Evolutionary conservation across 805 yeast species (phyloP).

Genomic region (Scheffersomyces coipomensis): DNA sequence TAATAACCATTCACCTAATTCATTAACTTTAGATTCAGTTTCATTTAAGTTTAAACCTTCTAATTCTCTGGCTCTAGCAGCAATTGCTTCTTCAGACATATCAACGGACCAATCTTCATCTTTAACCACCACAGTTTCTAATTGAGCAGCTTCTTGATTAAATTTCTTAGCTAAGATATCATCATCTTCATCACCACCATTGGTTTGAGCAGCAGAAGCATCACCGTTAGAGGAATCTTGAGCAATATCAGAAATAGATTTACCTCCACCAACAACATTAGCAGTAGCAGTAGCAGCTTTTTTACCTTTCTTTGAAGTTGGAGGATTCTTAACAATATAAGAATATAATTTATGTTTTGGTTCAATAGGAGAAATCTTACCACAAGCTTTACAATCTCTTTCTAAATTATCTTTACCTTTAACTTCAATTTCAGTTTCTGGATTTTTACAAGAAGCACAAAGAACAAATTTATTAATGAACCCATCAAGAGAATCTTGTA

Average conservation of each 20-base stretch:
- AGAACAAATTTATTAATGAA: slow-evolving; percentile 90
- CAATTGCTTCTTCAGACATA: slow-evolving; percentile 93
- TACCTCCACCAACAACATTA: slow-evolving; percentile 84
- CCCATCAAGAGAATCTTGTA: slow-evolving; percentile 93
- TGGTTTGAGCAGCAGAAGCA: slow-evolving; percentile 33
- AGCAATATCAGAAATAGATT: slow-evolving; percentile 76
- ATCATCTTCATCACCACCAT: slow-evolving; percentile 56
- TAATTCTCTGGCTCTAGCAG: slow-evolving; percentile 84
- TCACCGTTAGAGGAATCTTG: slow-evolving; percentile 21
- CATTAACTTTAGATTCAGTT: slow-evolving; percentile 56
- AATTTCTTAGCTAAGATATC: slow-evolving; percentile 76
- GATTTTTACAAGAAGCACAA: slow-evolving; percentile 94
- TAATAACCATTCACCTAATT: slow-evolving; percentile 88
- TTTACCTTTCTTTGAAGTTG: slow-evolving; percentile 63
- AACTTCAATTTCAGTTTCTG: slow-evolving; percentile 90
- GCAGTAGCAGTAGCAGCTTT: slow-evolving; percentile 89
- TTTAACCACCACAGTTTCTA: slow-evolving; percentile 56
- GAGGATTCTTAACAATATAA: slow-evolving; percentile 87
- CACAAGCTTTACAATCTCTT: slow-evolving; percentile 98
- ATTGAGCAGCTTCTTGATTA: slow-evolving; percentile 78
- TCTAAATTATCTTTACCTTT: slow-evolving; percentile 72
- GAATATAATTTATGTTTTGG: slow-evolving; percentile 84
- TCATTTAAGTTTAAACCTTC: slow-evolving; percentile 59
- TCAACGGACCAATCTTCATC: slow-evolving; percentile 98
- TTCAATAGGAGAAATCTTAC: slow-evolving; percentile 81